A percentile compares a stretch with the other conserved stretches of the same genome.
These are phyloP conservation scores for Plantago ovata DNA, from an alignment of 257 asterid genomes.

Conservation along the genomic window DNA sequence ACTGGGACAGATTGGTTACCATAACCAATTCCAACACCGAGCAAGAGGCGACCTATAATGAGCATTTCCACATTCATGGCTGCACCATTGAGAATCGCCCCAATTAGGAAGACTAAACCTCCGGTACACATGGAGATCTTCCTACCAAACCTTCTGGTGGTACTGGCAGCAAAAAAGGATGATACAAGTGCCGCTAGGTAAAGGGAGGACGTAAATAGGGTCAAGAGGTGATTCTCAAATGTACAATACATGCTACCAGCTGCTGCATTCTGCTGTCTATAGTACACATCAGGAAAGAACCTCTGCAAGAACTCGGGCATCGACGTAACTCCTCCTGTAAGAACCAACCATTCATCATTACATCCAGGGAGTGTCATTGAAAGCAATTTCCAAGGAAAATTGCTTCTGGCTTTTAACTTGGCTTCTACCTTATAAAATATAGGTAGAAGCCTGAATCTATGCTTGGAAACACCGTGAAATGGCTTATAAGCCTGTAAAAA, in stretches of 20 bases:
- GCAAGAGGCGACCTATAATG: constrained; percentile 72
- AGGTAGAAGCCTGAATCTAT: too few relatives aligned
- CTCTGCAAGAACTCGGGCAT: constrained; percentile 65
- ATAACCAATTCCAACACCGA: constrained; percentile 84
- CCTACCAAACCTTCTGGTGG: constrained; percentile 61
- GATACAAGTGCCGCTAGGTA: constrained; percentile 80
- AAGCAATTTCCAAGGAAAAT: too few relatives aligned
- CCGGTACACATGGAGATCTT: constrained; percentile 73
- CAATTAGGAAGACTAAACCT: constrained; percentile 60
- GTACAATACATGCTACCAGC: constrained; percentile 64
- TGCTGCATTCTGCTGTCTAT: constrained; percentile 41
- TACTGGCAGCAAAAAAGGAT: constrained; percentile 61
- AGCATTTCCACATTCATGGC: constrained; percentile 65
- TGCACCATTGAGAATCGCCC: constrained; percentile 72
- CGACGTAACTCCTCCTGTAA: constrained; percentile 83
- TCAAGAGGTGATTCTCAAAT: constrained; percentile 63
- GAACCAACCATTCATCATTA: not conserved
- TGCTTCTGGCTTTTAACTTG: too few relatives aligned
- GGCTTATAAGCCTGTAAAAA: too few relatives aligned
- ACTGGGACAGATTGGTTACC: constrained; percentile 76
- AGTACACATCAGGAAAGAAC: constrained; percentile 62
- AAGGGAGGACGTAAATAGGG: constrained; percentile 83
- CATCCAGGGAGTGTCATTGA: too few relatives aligned
- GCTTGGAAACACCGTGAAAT: too few relatives aligned
- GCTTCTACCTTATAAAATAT: not conserved